Base-by-base conservation (phyloP, 2,329 filamentous ascomycete genomes). In the Aspergillus uvarum region DNA sequence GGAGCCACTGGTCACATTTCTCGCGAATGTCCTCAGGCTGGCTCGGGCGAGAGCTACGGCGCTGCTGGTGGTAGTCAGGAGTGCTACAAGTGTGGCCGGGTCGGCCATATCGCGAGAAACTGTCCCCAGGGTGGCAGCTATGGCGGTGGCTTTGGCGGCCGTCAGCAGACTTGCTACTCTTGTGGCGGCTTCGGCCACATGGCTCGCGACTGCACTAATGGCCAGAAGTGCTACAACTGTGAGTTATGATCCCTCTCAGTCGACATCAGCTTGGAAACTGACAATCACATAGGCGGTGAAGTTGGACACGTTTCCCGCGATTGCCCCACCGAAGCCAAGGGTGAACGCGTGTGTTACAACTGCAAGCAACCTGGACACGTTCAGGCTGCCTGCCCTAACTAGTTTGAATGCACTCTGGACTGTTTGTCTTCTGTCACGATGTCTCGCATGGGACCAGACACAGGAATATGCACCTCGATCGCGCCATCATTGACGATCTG, bases 181-280 rank as follows among this genome's bases (percentile, higher is more conserved):
- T 98, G 95, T 82, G 95, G 95, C 71, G 95, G 95, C 68, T 93
- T 92, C 76, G 94, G 94, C 74, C 95, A 99, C 84, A 94, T 96
- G 90, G 93, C 91, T 76, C 90, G 93, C 84, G 95, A 98, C 81
- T 99, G 95, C 82, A 96, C 94, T 72, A 96, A 98, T 79, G 95
- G 95, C 73, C 94, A 96, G 85, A 98, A 98, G 85, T 99, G 95
- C 89, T 99, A 98, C 88, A 97, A 97, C 87, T 98, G 95, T 87
- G 75, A 75, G 84, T 67, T 54, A 32, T 51, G 4, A 47, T n/a
- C 6, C 11, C 48, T n/a, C 42, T 44, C 5, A 14, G n/a, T 42
- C 35, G 29, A 31, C 5, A 5, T 29, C 14, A 47, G 38, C 11
- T 61, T 47, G 42, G 29, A 51, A 57, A 54, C 53, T 64, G 51